phyloP scores from a whole-genome alignment of 768 basidiomycete species.

The Tricholoma bakamatsutake region DNA sequence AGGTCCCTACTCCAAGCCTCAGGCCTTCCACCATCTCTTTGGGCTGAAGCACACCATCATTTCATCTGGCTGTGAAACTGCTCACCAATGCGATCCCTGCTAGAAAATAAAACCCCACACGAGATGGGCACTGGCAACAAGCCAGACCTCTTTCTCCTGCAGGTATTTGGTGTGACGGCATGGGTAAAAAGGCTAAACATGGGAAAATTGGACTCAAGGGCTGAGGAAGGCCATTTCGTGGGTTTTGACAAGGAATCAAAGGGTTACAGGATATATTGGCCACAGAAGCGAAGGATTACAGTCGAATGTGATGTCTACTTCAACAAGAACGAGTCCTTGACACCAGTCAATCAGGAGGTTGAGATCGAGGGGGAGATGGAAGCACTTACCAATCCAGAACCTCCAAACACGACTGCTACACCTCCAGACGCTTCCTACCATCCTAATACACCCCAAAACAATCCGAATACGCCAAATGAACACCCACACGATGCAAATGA shows the following conservation, averaged over 20 bases:
- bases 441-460: neutral
- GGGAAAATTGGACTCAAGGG: conserved; percentile 4
- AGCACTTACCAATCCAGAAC: neutral
- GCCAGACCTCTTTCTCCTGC: neutral
- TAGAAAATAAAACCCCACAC: conserved; percentile 3
- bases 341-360: neutral
- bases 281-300: neutral
- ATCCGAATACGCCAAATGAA: neutral
- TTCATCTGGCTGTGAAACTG: conserved; percentile 3
- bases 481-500: neutral
- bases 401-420: neutral
- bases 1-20: conserved; percentile 2
- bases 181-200: neutral
- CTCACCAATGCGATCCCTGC: neutral
- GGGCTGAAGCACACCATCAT: conserved; percentile 6
- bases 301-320: conserved; percentile 2
- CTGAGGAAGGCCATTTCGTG: neutral
- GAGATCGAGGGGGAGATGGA: neutral
- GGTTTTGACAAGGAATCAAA: too few species aligned
- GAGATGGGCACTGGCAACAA: conserved; percentile 1
- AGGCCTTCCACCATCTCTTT: conserved; percentile 3
- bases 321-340: conserved; percentile 10
- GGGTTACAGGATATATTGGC: neutral
- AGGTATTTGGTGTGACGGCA: neutral
- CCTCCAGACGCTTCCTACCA: neutral